Evolutionary conservation across 257 asterid genomes (phyloP), one percentile per base, ranked within the genome.

Genomic region (Nicotiana undulata): DNA sequence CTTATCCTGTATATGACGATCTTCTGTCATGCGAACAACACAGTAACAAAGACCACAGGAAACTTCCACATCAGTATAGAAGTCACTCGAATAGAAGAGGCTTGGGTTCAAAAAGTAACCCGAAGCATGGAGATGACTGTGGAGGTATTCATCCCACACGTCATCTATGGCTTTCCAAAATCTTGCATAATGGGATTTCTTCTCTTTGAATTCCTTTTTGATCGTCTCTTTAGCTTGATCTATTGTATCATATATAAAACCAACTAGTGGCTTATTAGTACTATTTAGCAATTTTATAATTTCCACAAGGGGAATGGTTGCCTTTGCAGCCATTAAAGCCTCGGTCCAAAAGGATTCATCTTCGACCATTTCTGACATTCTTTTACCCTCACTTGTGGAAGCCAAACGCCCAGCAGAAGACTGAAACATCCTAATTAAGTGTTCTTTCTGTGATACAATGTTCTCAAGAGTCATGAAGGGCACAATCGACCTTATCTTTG

Each of bases 221-320:
- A 93, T 93, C 1, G 85, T 85, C 80, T 88, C 98, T 83, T 93
- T 92, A 1, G 85, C 92, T 63, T 91, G 93, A 82, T 92, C 93
- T 2, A 92, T 82, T 3, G 89, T 92, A 11, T 93, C 92, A 10
- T 90, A 89, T 79, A 93, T 82, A 56, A 34, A 82, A 31, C 87
- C 91, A 24, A 88, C 64, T 37, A 85, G 88, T 4, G 84, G 89
- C 60, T 80, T 85, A 16, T 61, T 64, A n/a, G 32, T 63, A 29
- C 34, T 4, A 24, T 82, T 58, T 80, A 91, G 64, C 86, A 86
- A 81, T 17, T 86, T 87, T 26, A 91, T 34, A 17, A 83, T 85
- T 10, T 84, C 83, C 67, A 88, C 90, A 0, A 89, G 88, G 68
- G 96, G 98, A 59, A 85, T 89, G 9, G 88, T 83, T 9, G 89